Evolutionary conservation across 352 stramenopile species (phyloP), one percentile per base, ranked within the genome.

Genomic region (Elongisporangium senticosum): DNA sequence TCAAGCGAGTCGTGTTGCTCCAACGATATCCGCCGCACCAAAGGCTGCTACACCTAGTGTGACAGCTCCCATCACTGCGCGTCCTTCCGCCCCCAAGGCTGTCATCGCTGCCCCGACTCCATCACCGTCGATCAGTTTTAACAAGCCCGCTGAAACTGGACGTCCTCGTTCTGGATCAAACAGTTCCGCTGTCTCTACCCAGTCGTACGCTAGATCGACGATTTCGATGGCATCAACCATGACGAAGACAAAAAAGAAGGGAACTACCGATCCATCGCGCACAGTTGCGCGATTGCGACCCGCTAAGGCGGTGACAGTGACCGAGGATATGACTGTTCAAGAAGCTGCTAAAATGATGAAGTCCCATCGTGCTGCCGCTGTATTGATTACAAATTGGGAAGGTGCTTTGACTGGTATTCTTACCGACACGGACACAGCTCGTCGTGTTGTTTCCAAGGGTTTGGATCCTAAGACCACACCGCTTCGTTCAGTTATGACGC

Each of bases 321-420:
- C 67, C 1, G 69, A 89, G 26, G 65, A 89, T 20, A 66, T 87
- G 5, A 96, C 72, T 19, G 83, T 99, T 1, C 71, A 92, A 19
- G 78, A 96, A 60, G 90, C 96, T 40, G 86, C 86, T 3, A 78
- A 89, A 60, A 72, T 96, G 63, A 95, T 99, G 73, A 91, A 96
- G 49, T 83, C 77, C 17, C 97, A 98, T 58, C 83, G 96, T 28
- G 75, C 89, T 5, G 90, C 93, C 37, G 96, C 96, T 21, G 88
- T 98, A 2, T 84, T 99, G 8, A 80, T 99, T 49, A 87, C 93
- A 0, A 90, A 96, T 55, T 72, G 75, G 53, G 69, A 86, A 58
- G 95, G 95, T 40, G 84, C 72, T 0, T 73, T 99, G 19, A 83
- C 83, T 53, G 96, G 96, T 49, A 99, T 99, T 58, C 88, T 98